Evolutionary conservation across 257 asterid genomes (phyloP), one percentile per base, ranked within the genome.

Genomic region (Fraxinus quadrangulata): DNA sequence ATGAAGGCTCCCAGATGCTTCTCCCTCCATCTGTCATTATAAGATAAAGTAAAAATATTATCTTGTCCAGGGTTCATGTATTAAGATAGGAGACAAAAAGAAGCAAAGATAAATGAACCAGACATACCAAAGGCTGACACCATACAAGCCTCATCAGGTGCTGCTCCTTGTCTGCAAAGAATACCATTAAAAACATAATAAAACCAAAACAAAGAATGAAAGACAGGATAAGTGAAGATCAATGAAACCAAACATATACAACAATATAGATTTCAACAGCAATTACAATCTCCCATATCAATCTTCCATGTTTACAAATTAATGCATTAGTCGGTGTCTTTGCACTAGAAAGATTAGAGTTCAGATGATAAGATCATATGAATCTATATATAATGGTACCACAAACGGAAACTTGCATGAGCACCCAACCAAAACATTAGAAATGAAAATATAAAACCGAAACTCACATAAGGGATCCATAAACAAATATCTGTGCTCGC

Each of bases 71-170:
- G 70, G 80, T 71, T 74, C 40, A 68, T n/a, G 34, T 75, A 75
- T 70, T 76, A 42, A 14, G 6, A 65, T 39, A 54, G 47, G 49
- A 11, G 51, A 42, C 51, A 42, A 42, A 42, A 74, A 72, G 45
- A 51, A 23, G 68, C 70, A 75, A 66, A 40, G 21, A 16, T 71
- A 54, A 73, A 84, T 89, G 65, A 84, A 87, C 89, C 91, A 88
- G 82, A 76, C 81, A 79, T 82, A 76, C 99, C 98, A 77, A 93
- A 93, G 77, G 99, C 96, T 59, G 99, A 96, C 81, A 90, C 79
- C 99, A 96, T 96, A 81, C 92, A 92, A 81, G 96, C 95, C 82
- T 96, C 99, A 68, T 96, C 99, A 56, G 99, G 99, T 79, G 89
- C 92, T 74, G 88, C 88, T 81, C 97, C 99, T 88, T 92, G 97